Evolutionary conservation across 2,329 filamentous ascomycete genomes (phyloP).

Genomic region (Diaporthe eres): DNA sequence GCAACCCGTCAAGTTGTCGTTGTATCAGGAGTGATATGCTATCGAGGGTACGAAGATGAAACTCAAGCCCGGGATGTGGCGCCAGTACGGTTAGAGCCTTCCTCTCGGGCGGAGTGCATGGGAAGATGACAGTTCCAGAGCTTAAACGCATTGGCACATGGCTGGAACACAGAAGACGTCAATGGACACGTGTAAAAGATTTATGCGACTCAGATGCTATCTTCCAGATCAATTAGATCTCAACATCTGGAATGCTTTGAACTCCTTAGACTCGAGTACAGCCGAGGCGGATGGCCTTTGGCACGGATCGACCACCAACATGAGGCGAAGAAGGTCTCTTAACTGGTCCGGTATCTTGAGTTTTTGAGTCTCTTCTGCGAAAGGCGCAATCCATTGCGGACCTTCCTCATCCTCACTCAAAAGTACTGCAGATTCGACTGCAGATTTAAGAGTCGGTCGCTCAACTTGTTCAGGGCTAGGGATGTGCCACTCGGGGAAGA

Average conservation of each 20-base stretch:
- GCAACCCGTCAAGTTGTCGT: no score
- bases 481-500: not conserved
- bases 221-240: no score
- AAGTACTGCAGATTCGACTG: not conserved
- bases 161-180: no score
- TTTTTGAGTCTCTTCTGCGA: not conserved
- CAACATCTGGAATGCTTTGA: not conserved
- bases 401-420: not conserved
- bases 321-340: not conserved
- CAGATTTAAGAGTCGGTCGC: not conserved
- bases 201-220: no score
- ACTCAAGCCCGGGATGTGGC: no score
- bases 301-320: not conserved
- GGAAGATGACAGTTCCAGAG: no score
- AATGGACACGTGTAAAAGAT: no score
- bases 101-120: no score
- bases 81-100: no score
- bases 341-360: not conserved
- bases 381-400: not conserved
- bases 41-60: no score
- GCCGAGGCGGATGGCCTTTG: not conserved
- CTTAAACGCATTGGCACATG: no score
- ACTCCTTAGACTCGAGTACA: not conserved
- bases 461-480: not conserved
- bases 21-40: no score